Conservation (phyloP, 805 yeast species). For the Brettanomyces custersianus region DNA sequence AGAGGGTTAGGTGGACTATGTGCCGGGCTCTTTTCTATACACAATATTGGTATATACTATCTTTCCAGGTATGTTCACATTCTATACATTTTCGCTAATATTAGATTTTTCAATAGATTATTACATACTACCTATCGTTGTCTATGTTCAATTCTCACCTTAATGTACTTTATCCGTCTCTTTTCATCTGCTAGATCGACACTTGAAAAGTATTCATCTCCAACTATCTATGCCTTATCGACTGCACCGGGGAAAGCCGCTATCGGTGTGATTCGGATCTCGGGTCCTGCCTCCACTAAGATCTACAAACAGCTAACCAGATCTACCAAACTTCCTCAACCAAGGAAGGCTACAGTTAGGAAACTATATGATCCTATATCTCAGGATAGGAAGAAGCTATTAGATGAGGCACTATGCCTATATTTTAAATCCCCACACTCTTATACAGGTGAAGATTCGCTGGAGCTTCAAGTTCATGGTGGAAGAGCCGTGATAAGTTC, state of each 20-base stretch:
- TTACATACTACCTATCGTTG: too few species aligned
- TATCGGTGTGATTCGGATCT: slow-evolving; percentile 72
- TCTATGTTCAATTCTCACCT: too few species aligned
- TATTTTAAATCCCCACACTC: slow-evolving; percentile 67
- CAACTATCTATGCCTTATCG: slow-evolving; percentile 87
- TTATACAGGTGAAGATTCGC: slow-evolving; percentile 85
- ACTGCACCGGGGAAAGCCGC: slow-evolving; percentile 80
- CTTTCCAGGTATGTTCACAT: too few species aligned
- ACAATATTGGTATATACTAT: not conserved
- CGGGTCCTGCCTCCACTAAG: slow-evolving; percentile 55
- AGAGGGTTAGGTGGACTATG: too few species aligned
- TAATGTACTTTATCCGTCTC: too few species aligned
- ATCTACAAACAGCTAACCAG: slow-evolving; percentile 41
- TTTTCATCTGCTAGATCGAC: not conserved
- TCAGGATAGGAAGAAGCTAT: slow-evolving; percentile 19
- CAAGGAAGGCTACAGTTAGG: slow-evolving; percentile 50
- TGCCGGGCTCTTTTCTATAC: not conserved
- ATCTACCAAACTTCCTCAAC: slow-evolving; percentile 29
- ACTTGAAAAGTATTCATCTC: slow-evolving; percentile 15
- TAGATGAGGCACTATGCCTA: slow-evolving; percentile 73
- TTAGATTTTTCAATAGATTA: too few species aligned
- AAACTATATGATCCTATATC: slow-evolving; percentile 39
- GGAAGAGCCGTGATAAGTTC: slow-evolving; percentile 77
- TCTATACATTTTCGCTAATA: too few species aligned
- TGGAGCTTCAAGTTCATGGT: slow-evolving; percentile 91